Evolutionary conservation across 495 filamentous ascomycete species (phyloP).

Genomic region (Rhizodiscina lignyota): DNA sequence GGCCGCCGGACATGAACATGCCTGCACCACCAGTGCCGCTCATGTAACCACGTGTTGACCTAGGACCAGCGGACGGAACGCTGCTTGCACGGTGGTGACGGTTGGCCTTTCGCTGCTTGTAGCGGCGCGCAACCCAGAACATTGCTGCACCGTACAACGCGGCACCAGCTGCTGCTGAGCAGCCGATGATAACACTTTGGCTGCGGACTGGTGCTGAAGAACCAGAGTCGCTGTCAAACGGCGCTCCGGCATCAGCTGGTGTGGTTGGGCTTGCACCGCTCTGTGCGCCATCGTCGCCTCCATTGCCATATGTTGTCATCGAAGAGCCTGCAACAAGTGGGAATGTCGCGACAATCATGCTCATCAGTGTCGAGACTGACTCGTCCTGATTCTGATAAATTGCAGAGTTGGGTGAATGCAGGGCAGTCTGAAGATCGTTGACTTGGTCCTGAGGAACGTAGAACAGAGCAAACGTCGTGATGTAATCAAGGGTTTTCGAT

Average conservation of each 20-base stretch:
- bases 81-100: slow-evolving; percentile 66
- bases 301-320: too few relatives aligned
- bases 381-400: slow-evolving; percentile 54
- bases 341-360: slow-evolving; percentile 70
- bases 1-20: slow-evolving; percentile 34
- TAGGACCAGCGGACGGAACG: slow-evolving; percentile 27
- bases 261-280: slow-evolving; percentile 15
- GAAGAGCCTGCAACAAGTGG: slow-evolving; percentile 48
- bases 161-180: slow-evolving; percentile 62
- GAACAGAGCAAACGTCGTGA: slow-evolving; percentile 64
- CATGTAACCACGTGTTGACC: too few relatives aligned
- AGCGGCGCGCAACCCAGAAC: slow-evolving; percentile 87
- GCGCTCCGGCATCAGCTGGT: slow-evolving; percentile 23
- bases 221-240: slow-evolving; percentile 28
- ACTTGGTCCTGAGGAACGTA: slow-evolving; percentile 56
- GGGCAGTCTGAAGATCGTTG: slow-evolving; percentile 40
- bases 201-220: slow-evolving; percentile 41
- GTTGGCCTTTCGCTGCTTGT: slow-evolving; percentile 64
- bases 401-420: slow-evolving; percentile 47
- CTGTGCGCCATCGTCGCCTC: slow-evolving; percentile 18
- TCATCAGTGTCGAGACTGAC: slow-evolving; percentile 49
- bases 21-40: slow-evolving; percentile 34
- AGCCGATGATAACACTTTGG: slow-evolving; percentile 70
- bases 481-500: slow-evolving; percentile 46
- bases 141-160: slow-evolving; percentile 95